Evolutionary conservation across 495 filamentous ascomycete genomes (phyloP).

Genomic region (Penicillium lividum): DNA sequence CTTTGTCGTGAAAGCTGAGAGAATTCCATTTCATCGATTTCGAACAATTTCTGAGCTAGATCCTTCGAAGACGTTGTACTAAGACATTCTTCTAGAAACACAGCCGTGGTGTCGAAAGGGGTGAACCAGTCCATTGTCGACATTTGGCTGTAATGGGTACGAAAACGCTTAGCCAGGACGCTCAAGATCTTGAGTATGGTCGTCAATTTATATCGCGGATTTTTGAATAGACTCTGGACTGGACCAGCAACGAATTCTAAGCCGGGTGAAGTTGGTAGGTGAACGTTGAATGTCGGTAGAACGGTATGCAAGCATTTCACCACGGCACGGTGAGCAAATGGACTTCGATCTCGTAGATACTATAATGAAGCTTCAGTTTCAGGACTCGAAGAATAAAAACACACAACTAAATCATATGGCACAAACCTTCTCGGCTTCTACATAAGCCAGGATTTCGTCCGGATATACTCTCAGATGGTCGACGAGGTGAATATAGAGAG

Average conservation of each 20-base stretch:
- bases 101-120: constrained; percentile 32
- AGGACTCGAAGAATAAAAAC: neutral
- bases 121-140: constrained; percentile 38
- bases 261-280: constrained; percentile 16
- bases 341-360: constrained; percentile 39
- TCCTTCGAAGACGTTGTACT: constrained; percentile 32
- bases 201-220: constrained; percentile 31
- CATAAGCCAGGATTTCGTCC: constrained; percentile 35
- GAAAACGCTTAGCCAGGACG: constrained; percentile 37
- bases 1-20: constrained; percentile 24
- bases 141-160: constrained; percentile 37
- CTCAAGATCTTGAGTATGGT: constrained; percentile 39
- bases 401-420: neutral
- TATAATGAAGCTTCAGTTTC: constrained; percentile 10
- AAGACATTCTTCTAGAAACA: constrained; percentile 38
- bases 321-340: constrained; percentile 43
- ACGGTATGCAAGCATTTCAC: constrained; percentile 29
- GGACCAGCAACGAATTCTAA: constrained; percentile 44
- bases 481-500: constrained; percentile 38
- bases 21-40: constrained; percentile 33
- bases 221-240: constrained; percentile 39
- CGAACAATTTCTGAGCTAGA: constrained; percentile 32
- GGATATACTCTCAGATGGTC: constrained; percentile 37
- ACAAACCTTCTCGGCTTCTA: constrained; percentile 40
- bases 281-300: constrained; percentile 17